A percentile compares a stretch with the other conserved stretches of the same genome.
phyloP scores from a whole-genome alignment of 2,329 filamentous ascomycete species.

The Fusarium nisikadoi region DNA sequence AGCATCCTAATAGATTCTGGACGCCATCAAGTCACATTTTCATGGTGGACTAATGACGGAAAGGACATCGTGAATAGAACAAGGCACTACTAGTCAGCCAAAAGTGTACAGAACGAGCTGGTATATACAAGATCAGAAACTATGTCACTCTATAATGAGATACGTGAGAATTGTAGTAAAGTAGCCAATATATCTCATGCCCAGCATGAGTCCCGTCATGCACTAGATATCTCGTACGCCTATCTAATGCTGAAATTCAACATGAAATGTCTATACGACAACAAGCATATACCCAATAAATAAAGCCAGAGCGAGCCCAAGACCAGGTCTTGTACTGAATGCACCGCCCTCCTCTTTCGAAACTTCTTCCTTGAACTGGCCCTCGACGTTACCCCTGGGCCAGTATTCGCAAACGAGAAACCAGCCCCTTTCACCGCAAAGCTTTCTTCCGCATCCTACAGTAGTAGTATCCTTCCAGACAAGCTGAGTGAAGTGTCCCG shows the following conservation, averaged over 20 bases:
- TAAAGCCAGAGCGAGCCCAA: conserved; percentile 29
- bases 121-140: conserved; percentile 5
- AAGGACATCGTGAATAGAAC: not conserved
- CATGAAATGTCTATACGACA: conserved; percentile 7
- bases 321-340: conserved; percentile 15
- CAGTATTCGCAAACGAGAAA: conserved; percentile 78
- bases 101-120: not conserved
- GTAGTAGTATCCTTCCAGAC: conserved; percentile 73
- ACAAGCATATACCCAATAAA: conserved; percentile 32
- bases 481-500: conserved; percentile 78
- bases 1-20: not conserved
- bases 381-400: conserved; percentile 72
- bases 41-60: not conserved
- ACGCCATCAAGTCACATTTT: not conserved
- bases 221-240: not conserved
- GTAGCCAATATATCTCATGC: conserved; percentile 11
- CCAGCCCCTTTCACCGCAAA: conserved; percentile 65
- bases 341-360: conserved; percentile 31
- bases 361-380: conserved; percentile 57
- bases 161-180: conserved; percentile 6
- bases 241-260: not conserved
- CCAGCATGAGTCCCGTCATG: conserved; percentile 26
- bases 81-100: not conserved
- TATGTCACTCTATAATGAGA: conserved; percentile 9
- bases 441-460: conserved; percentile 64